Conservation (phyloP, 129 eudicot species). For the Pseudognaphalium luteoalbum region DNA sequence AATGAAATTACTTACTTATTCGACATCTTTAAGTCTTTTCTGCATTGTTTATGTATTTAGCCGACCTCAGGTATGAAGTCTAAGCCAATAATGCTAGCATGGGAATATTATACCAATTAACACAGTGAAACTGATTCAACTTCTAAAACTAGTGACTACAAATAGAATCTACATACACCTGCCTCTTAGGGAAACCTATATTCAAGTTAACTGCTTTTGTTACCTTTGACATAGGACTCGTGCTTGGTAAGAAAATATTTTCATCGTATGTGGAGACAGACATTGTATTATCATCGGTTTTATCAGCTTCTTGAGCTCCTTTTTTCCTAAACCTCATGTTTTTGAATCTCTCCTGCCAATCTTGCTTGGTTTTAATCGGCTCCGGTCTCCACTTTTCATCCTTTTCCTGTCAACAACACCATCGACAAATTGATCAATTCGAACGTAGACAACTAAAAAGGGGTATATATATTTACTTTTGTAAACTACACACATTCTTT, state of each 20-base stretch:
- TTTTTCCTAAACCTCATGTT: slow-evolving; percentile 72
- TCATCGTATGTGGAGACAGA: slow-evolving; percentile 65
- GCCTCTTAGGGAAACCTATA: background rate
- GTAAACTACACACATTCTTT: slow-evolving; percentile 2
- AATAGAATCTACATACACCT: background rate
- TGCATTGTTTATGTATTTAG: background rate
- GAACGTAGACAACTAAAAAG: background rate
- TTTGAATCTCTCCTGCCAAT: slow-evolving; percentile 87
- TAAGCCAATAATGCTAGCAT: slow-evolving; percentile 4
- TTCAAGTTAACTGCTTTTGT: slow-evolving; percentile 2
- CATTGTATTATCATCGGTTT: slow-evolving; percentile 51
- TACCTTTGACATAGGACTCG: slow-evolving; percentile 55
- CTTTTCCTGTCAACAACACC: slow-evolving; percentile 41
- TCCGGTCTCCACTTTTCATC: slow-evolving; percentile 57
- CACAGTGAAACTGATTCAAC: background rate
- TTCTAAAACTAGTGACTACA: background rate
- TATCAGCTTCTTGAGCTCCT: slow-evolving; percentile 63
- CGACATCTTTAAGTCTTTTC: background rate
- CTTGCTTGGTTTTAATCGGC: slow-evolving; percentile 71
- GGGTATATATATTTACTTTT: background rate
- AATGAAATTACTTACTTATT: background rate
- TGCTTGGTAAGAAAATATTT: slow-evolving; percentile 44
- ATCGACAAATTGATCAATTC: slow-evolving; percentile 8
- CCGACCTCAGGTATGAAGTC: background rate
- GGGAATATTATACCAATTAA: background rate